Evolutionary conservation across 768 basidiomycete species (phyloP), one percentile per base, ranked within the genome.

Genomic region (Pleurotus tuber-regium): DNA sequence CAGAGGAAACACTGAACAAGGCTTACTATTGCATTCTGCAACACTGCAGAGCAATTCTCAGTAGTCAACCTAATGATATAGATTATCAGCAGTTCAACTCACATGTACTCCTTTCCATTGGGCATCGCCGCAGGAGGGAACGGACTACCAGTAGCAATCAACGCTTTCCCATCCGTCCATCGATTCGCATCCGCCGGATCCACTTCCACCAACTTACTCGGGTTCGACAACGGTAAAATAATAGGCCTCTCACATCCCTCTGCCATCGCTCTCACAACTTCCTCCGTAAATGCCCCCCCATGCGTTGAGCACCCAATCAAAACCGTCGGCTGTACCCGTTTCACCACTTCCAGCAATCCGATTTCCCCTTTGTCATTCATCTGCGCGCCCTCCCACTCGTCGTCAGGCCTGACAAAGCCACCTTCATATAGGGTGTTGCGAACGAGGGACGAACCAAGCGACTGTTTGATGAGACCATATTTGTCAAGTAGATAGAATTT

Each of bases 101-200:
- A 87, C 87, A 76, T 63, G 60, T 85, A 87, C 31, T 83, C 75
- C 65, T 82, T 83, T 40, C 86, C 82, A 50, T 77, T 76, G 4
- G 79, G 77, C 71, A 82, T 78, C 67, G 80, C 79, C 25, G 84
- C 86, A 23, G 82, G 82, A 6, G 80, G 81, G 73, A 93, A 95
- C 2, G 91, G 91, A 52, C 86, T 88, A n/a, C 92, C 92, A 9
- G 88, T 92, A 1, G 91, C 90, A 44, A 93, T 70, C 44, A 95
- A 68, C 8, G 90, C 92, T 59, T 78, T 82, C 2, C 89, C 91
- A 1, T 80, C 67, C 2, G 90, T 88, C 92, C 92, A 95, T 14
- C 82, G 74, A 59, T 84, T 80, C 28, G 86, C 77, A 59, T 89
- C 79, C 53, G 76, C 72, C 4, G 89, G 89, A 49, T 82, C 73